Evolutionary conservation across 345 rosid genomes (phyloP).

Genomic region (Theobroma cacao): DNA sequence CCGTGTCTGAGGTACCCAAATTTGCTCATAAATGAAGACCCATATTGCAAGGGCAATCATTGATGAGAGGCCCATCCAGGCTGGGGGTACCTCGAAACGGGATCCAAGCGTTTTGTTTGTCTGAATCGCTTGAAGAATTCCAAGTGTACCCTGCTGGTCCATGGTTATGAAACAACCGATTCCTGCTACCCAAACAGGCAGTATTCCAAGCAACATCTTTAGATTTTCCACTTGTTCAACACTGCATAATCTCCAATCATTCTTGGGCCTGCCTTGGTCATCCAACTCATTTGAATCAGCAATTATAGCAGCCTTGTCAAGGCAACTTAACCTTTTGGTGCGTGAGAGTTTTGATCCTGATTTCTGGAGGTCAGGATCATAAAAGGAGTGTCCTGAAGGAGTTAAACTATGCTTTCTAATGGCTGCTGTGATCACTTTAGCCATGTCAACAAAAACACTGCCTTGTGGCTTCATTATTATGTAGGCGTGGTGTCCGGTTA

Average conservation of each 20-base stretch:
- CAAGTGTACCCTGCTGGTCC: conserved; percentile 55
- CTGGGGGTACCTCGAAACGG: conserved; percentile 50
- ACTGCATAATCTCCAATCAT: conserved; percentile 42
- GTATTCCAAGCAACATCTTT: conserved; percentile 32
- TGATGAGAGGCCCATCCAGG: conserved; percentile 50
- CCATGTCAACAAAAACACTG: conserved; percentile 46
- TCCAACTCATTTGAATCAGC: conserved; percentile 38
- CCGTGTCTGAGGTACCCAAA: conserved; percentile 33
- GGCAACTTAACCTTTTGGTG: conserved; percentile 35
- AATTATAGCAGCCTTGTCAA: conserved; percentile 55
- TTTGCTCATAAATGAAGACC: conserved; percentile 51
- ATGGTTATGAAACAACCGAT: conserved; percentile 43
- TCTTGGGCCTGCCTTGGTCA: conserved; percentile 34
- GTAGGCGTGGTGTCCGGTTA: conserved; percentile 47
- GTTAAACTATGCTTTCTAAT: conserved; percentile 26
- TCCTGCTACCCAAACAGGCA: conserved; percentile 47
- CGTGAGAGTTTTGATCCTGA: conserved; percentile 30
- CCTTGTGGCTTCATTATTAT: conserved; percentile 47
- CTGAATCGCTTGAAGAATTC: conserved; percentile 58
- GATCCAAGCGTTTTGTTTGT: conserved; percentile 27
- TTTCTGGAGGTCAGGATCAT: conserved; percentile 39
- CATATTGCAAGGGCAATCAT: conserved; percentile 58
- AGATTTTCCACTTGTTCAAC: conserved; percentile 42
- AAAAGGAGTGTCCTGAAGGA: conserved; percentile 4
- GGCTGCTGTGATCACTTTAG: conserved; percentile 49